Conservation (phyloP, 306 rosid genomes). For the Quercus suber region DNA sequence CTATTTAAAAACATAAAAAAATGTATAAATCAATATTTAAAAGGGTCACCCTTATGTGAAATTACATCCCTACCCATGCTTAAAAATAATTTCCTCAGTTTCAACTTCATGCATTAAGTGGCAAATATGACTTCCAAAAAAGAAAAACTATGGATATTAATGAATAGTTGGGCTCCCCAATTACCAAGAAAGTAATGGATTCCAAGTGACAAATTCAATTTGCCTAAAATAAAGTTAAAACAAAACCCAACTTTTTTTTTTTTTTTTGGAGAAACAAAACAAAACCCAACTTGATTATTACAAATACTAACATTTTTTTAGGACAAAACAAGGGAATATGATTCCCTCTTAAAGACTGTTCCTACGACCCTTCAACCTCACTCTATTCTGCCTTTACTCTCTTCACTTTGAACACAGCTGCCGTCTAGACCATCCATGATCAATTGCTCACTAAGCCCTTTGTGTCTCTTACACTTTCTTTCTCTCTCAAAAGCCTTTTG, state of each 20-base stretch:
- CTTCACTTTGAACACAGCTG: constrained; percentile 15
- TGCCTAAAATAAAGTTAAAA: constrained; percentile 1
- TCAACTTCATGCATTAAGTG: not conserved
- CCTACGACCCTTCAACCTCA: constrained; percentile 2
- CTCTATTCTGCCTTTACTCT: constrained; percentile 18
- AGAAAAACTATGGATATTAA: too few species aligned
- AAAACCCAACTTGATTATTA: constrained; percentile 9
- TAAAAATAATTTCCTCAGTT: not conserved
- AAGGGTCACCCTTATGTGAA: not conserved
- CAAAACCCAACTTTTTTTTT: not conserved
- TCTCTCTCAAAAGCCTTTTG: constrained; percentile 27
- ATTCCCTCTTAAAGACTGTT: constrained; percentile 29
- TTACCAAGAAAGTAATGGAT: constrained; percentile 11
- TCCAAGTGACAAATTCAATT: not conserved
- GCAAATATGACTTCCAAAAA: not conserved
- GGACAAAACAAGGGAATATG: constrained; percentile 23
- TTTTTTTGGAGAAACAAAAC: not conserved
- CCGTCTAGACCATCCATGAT: constrained; percentile 31
- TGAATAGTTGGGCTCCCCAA: not conserved
- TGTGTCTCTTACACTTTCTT: constrained; percentile 36
- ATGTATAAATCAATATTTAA: not conserved
- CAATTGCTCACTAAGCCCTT: constrained; percentile 9
- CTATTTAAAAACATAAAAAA: not conserved
- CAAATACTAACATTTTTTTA: constrained; percentile 3
- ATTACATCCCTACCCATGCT: not conserved